Evolutionary conservation across 495 filamentous ascomycete species (phyloP), one percentile per base, ranked within the genome.

Genomic region (Glutinoglossum americanum): DNA sequence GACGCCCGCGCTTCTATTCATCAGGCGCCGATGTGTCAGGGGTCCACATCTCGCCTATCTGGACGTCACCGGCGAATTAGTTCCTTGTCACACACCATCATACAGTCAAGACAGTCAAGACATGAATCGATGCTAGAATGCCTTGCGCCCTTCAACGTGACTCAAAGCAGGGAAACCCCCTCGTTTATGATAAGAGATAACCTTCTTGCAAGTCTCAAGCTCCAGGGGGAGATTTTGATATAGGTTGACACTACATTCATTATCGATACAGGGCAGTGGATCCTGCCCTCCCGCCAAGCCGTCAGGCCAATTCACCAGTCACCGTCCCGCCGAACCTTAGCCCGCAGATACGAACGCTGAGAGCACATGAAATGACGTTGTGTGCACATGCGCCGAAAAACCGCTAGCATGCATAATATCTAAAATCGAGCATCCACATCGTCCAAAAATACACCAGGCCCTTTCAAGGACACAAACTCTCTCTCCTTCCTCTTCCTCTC

Each of bases 341-440:
- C 30, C 9, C 9, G 30, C 30, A 33, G 30, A 33, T 9, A 33
- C 30, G 9, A 33, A 33, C 30, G 30, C 30, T 3, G 30, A 33
- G 4, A 3, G 30, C 30, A 33, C 3, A 33, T 9, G 15, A 39
- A 13, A 45, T 21, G n/a, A 23, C 17, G 21, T n/a, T 3, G 6
- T 7, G 8, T 41, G 13, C 3, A 11, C 5, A 11, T 41, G 8
- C 13, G 37, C 41, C n/a, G 49, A 28, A 30, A 39, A 45, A 7
- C 37, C 37, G 2, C 2, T 41, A 7, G 8, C 15, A 35, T 35
- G 32, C 5, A 41, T 41, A 11, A 17, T 3, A 30, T 30, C 37
- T 56, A 56, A 55, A 58, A 26, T 23, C 56, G 21, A 27, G 56
- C 33, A 49, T 58, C 56, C 10, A 58, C n/a, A 58, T 58, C 56